phyloP scores from a whole-genome alignment of 306 rosid genomes.

The Glycine soja region DNA sequence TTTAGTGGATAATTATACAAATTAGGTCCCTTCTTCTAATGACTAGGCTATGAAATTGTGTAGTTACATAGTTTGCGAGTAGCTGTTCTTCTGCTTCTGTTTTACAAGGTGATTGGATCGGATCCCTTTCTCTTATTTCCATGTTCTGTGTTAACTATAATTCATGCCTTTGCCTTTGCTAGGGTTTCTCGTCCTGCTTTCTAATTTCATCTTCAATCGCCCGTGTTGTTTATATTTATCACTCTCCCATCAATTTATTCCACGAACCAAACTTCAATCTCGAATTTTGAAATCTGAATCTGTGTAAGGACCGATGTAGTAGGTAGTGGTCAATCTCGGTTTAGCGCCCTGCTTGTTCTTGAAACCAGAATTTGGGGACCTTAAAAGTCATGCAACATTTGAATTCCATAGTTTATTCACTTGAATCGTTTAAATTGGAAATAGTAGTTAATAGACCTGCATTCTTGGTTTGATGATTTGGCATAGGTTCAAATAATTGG shows the following conservation, averaged over 20 bases:
- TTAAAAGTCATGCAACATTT: not conserved
- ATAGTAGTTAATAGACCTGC: not conserved
- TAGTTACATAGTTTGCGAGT: not conserved
- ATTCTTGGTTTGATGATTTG: no score
- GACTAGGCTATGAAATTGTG: no score
- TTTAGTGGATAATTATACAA: no score
- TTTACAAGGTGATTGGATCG: constrained; percentile 37
- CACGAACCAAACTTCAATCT: not conserved
- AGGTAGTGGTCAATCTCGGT: not conserved
- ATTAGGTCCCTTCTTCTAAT: no score
- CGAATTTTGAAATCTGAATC: not conserved
- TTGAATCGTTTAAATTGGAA: not conserved
- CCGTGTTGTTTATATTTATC: not conserved
- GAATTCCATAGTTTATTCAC: constrained; percentile 22
- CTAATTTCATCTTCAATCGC: constrained; percentile 15
- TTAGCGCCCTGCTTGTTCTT: not conserved
- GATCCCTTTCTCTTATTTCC: constrained; percentile 4
- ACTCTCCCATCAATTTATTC: constrained; percentile 25
- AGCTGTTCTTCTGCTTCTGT: not conserved
- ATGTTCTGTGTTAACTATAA: not conserved
- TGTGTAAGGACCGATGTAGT: not conserved
- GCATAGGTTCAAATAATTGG: no score
- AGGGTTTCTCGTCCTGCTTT: constrained; percentile 41
- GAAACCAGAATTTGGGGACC: not conserved
- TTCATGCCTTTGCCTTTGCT: not conserved